Conservation (phyloP, 805 yeast genomes). For the Kuraishia ogatae region DNA sequence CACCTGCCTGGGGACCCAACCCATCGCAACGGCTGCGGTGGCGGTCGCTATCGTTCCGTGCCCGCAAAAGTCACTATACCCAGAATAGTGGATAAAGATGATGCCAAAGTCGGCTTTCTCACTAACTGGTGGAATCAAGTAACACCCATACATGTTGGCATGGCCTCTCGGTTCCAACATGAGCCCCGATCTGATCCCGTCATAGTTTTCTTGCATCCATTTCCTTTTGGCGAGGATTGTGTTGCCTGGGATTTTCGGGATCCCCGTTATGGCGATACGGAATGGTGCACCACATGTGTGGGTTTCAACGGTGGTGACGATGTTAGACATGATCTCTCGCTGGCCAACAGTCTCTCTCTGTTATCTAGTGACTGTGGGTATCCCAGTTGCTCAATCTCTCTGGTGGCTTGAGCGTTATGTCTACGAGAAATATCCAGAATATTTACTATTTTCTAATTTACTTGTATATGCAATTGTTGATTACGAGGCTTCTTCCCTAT, state of each 20-base stretch:
- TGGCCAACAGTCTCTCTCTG: too few species aligned
- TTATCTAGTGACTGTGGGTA: too few species aligned
- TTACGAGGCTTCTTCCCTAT: background rate
- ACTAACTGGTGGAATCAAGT: constrained; percentile 11
- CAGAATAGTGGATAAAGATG: constrained; percentile 17
- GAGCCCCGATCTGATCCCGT: constrained; percentile 14
- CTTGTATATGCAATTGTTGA: too few species aligned
- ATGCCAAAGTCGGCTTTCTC: constrained; percentile 16
- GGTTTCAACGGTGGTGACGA: constrained; percentile 15
- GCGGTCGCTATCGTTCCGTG: constrained; percentile 19
- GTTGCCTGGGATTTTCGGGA: constrained; percentile 15
- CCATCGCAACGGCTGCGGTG: constrained; percentile 11
- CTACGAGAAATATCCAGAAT: too few species aligned
- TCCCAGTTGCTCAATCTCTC: too few species aligned
- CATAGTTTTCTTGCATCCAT: constrained; percentile 11
- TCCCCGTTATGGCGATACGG: constrained; percentile 11
- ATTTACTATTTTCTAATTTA: too few species aligned
- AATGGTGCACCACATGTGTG: constrained; percentile 20
- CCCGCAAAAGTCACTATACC: constrained; percentile 21
- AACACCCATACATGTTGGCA: constrained; percentile 21
- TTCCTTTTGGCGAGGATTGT: constrained; percentile 14
- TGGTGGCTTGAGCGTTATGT: too few species aligned
- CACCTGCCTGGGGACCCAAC: constrained; percentile 10
- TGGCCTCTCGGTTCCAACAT: constrained; percentile 21
- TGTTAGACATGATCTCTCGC: background rate